Base-by-base conservation (phyloP, 306 rosid species). In the Biancaea sappan region DNA sequence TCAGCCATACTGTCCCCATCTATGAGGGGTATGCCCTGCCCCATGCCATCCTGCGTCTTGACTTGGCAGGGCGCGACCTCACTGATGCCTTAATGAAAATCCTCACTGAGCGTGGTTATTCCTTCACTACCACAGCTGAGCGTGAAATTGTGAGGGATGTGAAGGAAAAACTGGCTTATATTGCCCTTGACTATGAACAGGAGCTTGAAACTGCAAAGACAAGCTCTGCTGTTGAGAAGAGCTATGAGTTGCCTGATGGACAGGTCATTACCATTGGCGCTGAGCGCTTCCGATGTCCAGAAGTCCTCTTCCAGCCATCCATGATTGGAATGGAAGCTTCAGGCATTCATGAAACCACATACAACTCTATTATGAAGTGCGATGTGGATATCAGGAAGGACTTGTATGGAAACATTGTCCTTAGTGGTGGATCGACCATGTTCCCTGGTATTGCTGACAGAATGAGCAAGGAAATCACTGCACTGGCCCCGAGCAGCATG, bases 381-480 rank as follows among this genome's bases (percentile, higher is more conserved):
- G 97, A 91, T 40, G 97, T 88, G 0, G 97, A 91, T 69, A 91
- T 91, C 48, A 87, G 97, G 81, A 91, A 91, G 86, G 94, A 91
- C 73, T 84, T 91, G 86, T 91, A 89, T 43, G 95, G 97, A 40
- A 92, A 92, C 79, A 92, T 89, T 22, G 97, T 89, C 31, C 97
- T 92, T 65, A 92, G 97, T 78, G 97, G 97, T 78, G 97, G 97
- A 50, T 81, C 97, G 40, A 92, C 96, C 77, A 89, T 92, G 96
- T 89, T 89, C 89, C 83, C 96, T 0, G 96, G 97, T 31, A 91
- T 91, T 77, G 97, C 94, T 72, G 94, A 91, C 82, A 84, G 97
- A 84, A 91, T 91, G 94, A 91, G 94, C 89, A 91, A 81, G 77
- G 97, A 91, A 84, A 91, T 91, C 57, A 87, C 94, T 19, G 94